Base-by-base conservation (phyloP, 2,329 filamentous ascomycete species). In the Chrysosporium queenslandicum region DNA sequence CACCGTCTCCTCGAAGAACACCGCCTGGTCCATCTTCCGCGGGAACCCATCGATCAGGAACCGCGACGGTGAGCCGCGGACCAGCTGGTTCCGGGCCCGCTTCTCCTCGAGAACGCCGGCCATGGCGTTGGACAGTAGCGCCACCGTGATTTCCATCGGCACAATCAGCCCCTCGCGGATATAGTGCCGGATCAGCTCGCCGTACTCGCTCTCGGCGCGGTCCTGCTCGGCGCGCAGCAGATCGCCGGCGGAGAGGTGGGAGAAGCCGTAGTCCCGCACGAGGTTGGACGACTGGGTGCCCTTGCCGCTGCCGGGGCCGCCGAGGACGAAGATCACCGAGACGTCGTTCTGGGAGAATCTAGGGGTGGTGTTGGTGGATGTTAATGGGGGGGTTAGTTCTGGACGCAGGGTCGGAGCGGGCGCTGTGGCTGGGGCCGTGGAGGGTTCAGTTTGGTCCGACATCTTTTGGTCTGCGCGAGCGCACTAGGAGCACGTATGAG, bases 121-220 rank as follows among this genome's bases (percentile, higher is more conserved):
- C 87, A 98, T 97, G 54, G 90, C 88, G 70, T 95, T 94, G 72
- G 96, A 90, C 40, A 98, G 79, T 32, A 98, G 74, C 63, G 90
- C 85, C 55, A 98, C 85, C 4, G 92, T 98, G 47, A 97, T 89
- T 70, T 97, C 91, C 87, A 95, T 94, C n/a, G 92, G 92, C 58
- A 98, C 92, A 69, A 98, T 98, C 61, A 82, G 82, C 55, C 92
- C 92, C 67, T 98, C 85, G 66, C 85, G 87, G 77, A 98, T 98
- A 74, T 92, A 90, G 61, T 85, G 79, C 68, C 85, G 85, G 78
- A 98, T 98, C 73, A 97, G 78, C 59, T 89, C 81, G 67, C 92
- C 92, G 68, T 94, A 97, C 70, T 96, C 77, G 58, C 83, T 88
- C 53, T 87, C 90, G 0, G 81, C 78, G 3, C 91, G 86, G 64